A percentile compares a stretch with the other conserved stretches of the same genome.
These are phyloP conservation scores for Coemansia sp. DNA, from an alignment of 192 early-diverging fungal species.

Conservation along the genomic window DNA sequence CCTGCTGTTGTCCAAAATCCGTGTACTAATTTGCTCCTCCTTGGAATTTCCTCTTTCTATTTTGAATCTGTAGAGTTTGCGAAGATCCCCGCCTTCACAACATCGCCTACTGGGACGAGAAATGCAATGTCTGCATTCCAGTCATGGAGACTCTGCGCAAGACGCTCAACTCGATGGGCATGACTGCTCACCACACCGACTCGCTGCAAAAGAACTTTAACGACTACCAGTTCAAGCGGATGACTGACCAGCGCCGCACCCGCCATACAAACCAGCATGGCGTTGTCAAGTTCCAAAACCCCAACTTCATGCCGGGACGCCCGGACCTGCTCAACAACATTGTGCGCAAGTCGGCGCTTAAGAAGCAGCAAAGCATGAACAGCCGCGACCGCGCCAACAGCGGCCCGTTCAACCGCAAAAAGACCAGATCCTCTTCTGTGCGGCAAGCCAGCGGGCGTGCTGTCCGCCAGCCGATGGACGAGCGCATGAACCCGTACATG, in stretches of 20 bases:
- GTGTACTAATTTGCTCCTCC: constrained; percentile 7
- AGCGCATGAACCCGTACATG: constrained; percentile 43
- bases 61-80: constrained; percentile 28
- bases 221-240: constrained; percentile 54
- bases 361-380: constrained; percentile 30
- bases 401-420: constrained; percentile 21
- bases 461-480: constrained; percentile 28
- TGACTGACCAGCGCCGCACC: constrained; percentile 52
- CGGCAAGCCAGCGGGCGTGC: constrained; percentile 27
- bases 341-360: constrained; percentile 53
- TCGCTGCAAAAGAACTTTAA: constrained; percentile 58
- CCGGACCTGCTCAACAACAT: constrained; percentile 33
- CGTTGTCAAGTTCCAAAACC: constrained; percentile 49
- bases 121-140: constrained; percentile 44
- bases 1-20: not conserved
- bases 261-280: constrained; percentile 47
- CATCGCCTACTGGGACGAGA: constrained; percentile 45
- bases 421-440: constrained; percentile 23
- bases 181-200: constrained; percentile 53
- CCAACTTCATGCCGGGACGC: constrained; percentile 43
- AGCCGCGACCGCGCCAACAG: constrained; percentile 21
- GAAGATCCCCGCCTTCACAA: constrained; percentile 19
- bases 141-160: constrained; percentile 40
- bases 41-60: not conserved
- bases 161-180: constrained; percentile 48